Percentiles rank a stretch among this genome's conserved stretches.
These are phyloP conservation scores for Talaromyces wortmannii DNA, from an alignment of 495 filamentous ascomycete genomes.

Conservation along the genomic window DNA sequence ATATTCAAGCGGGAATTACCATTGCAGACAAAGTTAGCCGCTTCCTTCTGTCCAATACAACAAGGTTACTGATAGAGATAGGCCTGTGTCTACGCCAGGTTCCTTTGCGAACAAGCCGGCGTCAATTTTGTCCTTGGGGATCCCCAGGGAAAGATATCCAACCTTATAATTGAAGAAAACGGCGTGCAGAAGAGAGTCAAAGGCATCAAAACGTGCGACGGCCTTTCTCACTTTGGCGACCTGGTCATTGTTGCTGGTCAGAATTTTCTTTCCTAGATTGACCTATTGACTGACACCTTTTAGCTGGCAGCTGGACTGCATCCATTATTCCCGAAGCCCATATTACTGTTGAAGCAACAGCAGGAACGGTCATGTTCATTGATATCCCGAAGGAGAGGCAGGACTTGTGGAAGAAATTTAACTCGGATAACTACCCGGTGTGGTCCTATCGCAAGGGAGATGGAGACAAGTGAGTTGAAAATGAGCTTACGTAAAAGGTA, in stretches of 20 bases:
- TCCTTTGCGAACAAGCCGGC: slow-evolving; percentile 11
- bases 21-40: slow-evolving; percentile 9
- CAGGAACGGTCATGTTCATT: not conserved
- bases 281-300: slow-evolving; percentile 2
- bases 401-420: slow-evolving; percentile 8
- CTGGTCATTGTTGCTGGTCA: slow-evolving; percentile 11
- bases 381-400: slow-evolving; percentile 1
- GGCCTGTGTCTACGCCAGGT: slow-evolving; percentile 12
- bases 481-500: not conserved
- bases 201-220: slow-evolving; percentile 10
- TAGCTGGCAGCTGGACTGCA: slow-evolving; percentile 3
- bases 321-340: slow-evolving; percentile 1
- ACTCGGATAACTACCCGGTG: slow-evolving; percentile 9
- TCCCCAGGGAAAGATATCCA: slow-evolving; percentile 7
- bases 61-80: not conserved
- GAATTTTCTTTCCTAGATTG: not conserved
- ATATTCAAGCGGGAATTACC: slow-evolving; percentile 10
- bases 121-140: slow-evolving; percentile 11
- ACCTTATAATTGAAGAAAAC: slow-evolving; percentile 1
- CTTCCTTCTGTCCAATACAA: not conserved
- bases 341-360: not conserved
- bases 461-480: slow-evolving; percentile 7
- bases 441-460: slow-evolving; percentile 11
- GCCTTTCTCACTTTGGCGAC: slow-evolving; percentile 7
- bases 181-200: slow-evolving; percentile 3